These are phyloP conservation scores for Nepenthes gracilis DNA, from an alignment of 148 eudicot genomes.

Conservation along the genomic window DNA sequence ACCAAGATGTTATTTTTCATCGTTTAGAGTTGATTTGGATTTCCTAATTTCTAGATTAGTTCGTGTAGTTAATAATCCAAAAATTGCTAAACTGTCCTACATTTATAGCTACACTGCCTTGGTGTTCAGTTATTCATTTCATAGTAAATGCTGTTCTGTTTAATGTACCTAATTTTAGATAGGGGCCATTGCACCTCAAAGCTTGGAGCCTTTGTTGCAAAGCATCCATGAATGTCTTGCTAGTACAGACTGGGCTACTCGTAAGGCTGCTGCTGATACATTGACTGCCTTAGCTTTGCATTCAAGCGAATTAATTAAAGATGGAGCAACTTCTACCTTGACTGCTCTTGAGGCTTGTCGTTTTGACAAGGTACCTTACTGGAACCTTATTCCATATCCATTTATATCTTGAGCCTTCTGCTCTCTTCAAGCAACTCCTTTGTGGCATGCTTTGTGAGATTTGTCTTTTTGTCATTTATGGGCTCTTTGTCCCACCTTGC, in stretches of 20 bases:
- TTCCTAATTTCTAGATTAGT: too few relatives aligned
- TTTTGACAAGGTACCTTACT: conserved; percentile 70
- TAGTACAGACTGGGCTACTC: conserved; percentile 93
- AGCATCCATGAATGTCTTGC: conserved; percentile 74
- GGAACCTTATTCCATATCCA: too few relatives aligned
- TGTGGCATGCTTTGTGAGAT: too few relatives aligned
- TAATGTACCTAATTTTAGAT: conserved; percentile 29
- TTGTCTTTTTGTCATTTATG: not conserved
- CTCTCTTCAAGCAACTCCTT: not conserved
- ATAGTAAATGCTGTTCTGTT: not conserved
- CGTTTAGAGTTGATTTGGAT: too few relatives aligned
- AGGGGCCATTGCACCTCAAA: conserved; percentile 79
- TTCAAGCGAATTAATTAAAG: conserved; percentile 60
- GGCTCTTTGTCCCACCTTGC: not conserved
- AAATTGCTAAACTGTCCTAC: too few relatives aligned
- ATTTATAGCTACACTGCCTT: too few relatives aligned
- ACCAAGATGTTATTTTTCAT: too few relatives aligned
- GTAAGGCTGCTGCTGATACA: conserved; percentile 94
- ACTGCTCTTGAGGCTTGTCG: conserved; percentile 68
- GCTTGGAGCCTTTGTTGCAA: conserved; percentile 66
- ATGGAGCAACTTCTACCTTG: conserved; percentile 53
- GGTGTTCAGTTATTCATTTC: too few relatives aligned
- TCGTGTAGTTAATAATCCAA: too few relatives aligned
- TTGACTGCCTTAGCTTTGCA: conserved; percentile 62
- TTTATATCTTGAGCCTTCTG: not conserved